Conservation (phyloP, 306 rosid genomes). For the Canavalia gladiata region DNA sequence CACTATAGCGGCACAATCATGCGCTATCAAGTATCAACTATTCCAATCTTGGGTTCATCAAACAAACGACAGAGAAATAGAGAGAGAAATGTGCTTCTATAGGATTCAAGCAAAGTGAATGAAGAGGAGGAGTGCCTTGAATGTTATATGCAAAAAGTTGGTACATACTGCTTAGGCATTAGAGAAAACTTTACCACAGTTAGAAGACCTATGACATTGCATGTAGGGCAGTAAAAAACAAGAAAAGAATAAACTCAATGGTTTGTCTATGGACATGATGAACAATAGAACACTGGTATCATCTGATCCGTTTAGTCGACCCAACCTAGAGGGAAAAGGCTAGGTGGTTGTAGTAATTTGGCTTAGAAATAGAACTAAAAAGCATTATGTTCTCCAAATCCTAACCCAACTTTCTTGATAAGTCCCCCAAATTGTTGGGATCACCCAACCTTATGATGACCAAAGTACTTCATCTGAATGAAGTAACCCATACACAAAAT, state of each 20-base stretch:
- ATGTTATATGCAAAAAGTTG: background rate
- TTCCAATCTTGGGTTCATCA: background rate
- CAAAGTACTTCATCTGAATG: conserved; percentile 21
- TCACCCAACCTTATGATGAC: conserved; percentile 30
- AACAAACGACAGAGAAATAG: background rate
- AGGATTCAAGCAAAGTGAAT: background rate
- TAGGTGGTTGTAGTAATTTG: background rate
- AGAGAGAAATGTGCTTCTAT: background rate
- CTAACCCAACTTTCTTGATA: conserved; percentile 33
- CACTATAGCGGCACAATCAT: too few species aligned
- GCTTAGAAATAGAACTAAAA: conserved; percentile 32
- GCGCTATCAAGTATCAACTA: too few species aligned
- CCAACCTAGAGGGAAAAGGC: background rate
- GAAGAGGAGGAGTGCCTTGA: background rate
- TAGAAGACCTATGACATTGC: background rate
- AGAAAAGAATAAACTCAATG: background rate
- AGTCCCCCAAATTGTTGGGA: conserved; percentile 18
- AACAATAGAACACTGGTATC: background rate
- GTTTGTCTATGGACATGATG: background rate
- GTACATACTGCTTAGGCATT: background rate
- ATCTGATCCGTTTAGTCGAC: background rate
- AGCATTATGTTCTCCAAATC: conserved; percentile 37
- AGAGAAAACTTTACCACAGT: background rate
- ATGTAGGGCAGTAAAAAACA: background rate
- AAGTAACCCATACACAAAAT: conserved; percentile 36